A percentile compares a stretch with the other conserved stretches of the same genome.
Evolutionary conservation across 202 grass and related monocot genomes (phyloP).

Genomic region (Saccharum hybrid): DNA sequence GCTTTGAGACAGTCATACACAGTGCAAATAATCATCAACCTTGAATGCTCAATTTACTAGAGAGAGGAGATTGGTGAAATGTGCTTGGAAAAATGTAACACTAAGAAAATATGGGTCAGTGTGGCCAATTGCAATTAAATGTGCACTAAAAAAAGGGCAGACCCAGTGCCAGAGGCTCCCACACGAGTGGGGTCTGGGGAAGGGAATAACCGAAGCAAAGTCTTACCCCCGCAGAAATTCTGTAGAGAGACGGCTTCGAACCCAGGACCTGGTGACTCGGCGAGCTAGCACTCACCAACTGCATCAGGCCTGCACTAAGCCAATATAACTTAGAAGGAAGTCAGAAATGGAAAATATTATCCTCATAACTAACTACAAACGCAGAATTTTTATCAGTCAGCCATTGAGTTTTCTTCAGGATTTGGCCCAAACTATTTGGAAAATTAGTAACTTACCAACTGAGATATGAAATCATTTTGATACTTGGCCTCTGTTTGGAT

Average conservation of each 20-base stretch:
- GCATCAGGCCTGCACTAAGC: too few relatives aligned
- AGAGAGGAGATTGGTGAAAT: not conserved
- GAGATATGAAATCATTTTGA: constrained; percentile 70
- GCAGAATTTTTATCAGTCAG: not conserved
- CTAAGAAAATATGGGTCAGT: not conserved
- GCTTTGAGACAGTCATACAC: not conserved
- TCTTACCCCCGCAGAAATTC: too few relatives aligned
- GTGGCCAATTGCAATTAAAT: not conserved
- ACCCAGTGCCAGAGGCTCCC: too few relatives aligned
- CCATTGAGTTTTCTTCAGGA: not conserved
- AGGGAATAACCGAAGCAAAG: too few relatives aligned
- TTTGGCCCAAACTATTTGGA: not conserved
- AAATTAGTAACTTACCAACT: constrained; percentile 56
- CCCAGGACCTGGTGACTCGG: too few relatives aligned
- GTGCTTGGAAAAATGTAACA: not conserved
- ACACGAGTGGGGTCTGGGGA: too few relatives aligned
- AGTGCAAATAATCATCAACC: not conserved
- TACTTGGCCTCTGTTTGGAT: constrained; percentile 69
- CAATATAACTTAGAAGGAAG: constrained; percentile 3
- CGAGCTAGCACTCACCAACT: too few relatives aligned
- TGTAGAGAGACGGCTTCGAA: too few relatives aligned
- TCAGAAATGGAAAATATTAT: not conserved
- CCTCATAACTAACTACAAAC: not conserved
- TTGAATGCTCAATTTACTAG: not conserved
- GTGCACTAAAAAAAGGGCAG: too few relatives aligned